phyloP scores from a whole-genome alignment of 139 green algal genomes.

The Coelastrella sp. region DNA sequence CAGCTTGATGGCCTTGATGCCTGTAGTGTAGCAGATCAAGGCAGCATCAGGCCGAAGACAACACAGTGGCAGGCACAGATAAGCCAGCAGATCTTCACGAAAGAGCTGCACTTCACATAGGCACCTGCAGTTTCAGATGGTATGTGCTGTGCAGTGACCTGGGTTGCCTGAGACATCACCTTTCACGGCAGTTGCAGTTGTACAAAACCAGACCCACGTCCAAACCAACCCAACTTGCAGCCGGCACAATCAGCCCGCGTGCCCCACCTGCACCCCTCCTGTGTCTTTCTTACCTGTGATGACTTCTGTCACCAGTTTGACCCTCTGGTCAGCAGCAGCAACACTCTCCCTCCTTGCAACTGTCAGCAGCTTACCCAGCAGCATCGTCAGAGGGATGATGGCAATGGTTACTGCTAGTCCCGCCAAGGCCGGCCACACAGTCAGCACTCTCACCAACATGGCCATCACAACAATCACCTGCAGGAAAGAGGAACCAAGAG shows the following conservation, averaged over 20 bases:
- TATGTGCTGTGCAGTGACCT: too few species aligned
- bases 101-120: too few species aligned
- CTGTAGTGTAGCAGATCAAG: constrained; percentile 35
- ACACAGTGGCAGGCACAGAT: background rate
- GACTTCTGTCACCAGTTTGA: constrained; percentile 86
- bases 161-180: too few species aligned
- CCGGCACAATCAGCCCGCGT: too few species aligned
- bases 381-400: constrained; percentile 81
- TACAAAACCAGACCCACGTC: too few species aligned
- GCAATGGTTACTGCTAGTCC: constrained; percentile 78
- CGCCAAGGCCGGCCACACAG: constrained; percentile 72
- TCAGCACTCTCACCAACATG: constrained; percentile 83
- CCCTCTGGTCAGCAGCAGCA: constrained; percentile 79
- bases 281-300: constrained; percentile 86
- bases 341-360: constrained; percentile 69
- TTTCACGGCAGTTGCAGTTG: too few species aligned
- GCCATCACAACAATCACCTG: constrained; percentile 85
- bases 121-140: too few species aligned
- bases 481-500: background rate
- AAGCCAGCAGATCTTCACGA: too few species aligned
- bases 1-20: constrained; percentile 95
- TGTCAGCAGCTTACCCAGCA: constrained; percentile 71
- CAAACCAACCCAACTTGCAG: too few species aligned
- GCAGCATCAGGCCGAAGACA: too few species aligned
- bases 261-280: too few species aligned